Percentiles rank a stretch among this genome's conserved stretches.
Conservation (phyloP, 2,329 filamentous ascomycete genomes). For the Colletotrichum sp. region DNA sequence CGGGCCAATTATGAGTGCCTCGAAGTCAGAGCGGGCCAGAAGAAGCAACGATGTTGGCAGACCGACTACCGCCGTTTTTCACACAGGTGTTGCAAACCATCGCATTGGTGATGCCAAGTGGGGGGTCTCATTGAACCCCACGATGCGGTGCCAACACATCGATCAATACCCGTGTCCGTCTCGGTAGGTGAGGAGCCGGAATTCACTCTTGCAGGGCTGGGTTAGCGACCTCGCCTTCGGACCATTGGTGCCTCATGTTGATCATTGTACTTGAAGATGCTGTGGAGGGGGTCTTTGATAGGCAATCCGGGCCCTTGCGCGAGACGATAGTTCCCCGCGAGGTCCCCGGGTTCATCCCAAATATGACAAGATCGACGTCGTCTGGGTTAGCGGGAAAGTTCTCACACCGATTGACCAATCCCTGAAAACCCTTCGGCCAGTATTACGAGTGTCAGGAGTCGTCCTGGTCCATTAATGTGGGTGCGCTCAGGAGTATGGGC, state of each 20-base stretch:
- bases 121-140: not conserved
- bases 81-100: not conserved
- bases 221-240: not conserved
- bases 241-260: not conserved
- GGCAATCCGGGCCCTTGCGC: not conserved
- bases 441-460: not conserved
- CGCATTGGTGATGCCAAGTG: not conserved
- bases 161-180: not conserved
- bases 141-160: constrained; percentile 3
- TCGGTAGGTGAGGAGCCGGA: not conserved
- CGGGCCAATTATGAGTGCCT: not conserved
- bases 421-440: not conserved
- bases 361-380: not conserved
- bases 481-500: not conserved
- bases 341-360: not conserved
- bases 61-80: not conserved
- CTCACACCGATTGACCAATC: not conserved
- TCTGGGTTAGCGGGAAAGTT: not conserved
- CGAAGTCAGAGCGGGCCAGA: not conserved
- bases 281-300: not conserved
- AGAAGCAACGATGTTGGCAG: constrained; percentile 4
- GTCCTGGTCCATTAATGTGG: not conserved
- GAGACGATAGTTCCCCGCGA: not conserved
- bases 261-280: not conserved
- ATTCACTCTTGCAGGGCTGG: not conserved